Percentiles rank a stretch among this genome's conserved stretches.
Evolutionary conservation across 306 rosid genomes (phyloP).

Genomic region (Coriaria nepalensis): DNA sequence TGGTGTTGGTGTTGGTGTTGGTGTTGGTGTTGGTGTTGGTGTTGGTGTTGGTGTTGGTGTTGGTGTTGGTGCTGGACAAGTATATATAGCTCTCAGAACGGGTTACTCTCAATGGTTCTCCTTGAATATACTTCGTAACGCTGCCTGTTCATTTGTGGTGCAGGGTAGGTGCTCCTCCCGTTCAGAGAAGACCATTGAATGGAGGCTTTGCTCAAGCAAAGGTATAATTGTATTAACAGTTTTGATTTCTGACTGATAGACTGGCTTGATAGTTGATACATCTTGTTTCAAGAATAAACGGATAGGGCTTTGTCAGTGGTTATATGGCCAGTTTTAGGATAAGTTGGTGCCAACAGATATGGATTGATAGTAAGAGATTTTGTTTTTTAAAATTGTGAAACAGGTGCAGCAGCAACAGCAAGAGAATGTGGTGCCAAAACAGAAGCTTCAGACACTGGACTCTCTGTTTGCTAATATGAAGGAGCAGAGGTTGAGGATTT

Average conservation of each 20-base stretch:
- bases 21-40: slow-evolving; percentile 15
- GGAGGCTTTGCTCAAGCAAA: slow-evolving; percentile 31
- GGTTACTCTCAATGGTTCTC: slow-evolving; percentile 8
- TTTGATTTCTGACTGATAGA: too few relatives aligned
- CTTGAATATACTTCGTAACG: background rate
- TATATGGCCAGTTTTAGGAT: too few relatives aligned
- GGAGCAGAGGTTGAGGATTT: slow-evolving; percentile 62
- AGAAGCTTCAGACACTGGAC: slow-evolving; percentile 69
- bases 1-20: slow-evolving; percentile 14
- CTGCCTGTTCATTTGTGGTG: slow-evolving; percentile 18
- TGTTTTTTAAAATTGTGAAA: too few relatives aligned
- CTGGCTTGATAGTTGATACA: too few relatives aligned
- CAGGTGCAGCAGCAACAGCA: slow-evolving; percentile 25
- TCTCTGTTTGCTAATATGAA: slow-evolving; percentile 73
- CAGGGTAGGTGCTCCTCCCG: slow-evolving; percentile 46
- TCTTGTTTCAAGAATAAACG: too few relatives aligned
- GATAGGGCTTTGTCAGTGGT: too few relatives aligned
- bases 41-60: slow-evolving; percentile 16
- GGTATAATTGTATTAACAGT: slow-evolving; percentile 35
- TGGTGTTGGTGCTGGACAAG: slow-evolving; percentile 14
- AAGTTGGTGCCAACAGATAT: too few relatives aligned
- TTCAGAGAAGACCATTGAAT: slow-evolving; percentile 40
- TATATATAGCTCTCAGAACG: slow-evolving; percentile 5
- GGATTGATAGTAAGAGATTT: too few relatives aligned
- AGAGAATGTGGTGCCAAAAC: slow-evolving; percentile 29